Base-by-base conservation (phyloP, 1,284 basidiomycete genomes). In the Moniliophthora roreri region DNA sequence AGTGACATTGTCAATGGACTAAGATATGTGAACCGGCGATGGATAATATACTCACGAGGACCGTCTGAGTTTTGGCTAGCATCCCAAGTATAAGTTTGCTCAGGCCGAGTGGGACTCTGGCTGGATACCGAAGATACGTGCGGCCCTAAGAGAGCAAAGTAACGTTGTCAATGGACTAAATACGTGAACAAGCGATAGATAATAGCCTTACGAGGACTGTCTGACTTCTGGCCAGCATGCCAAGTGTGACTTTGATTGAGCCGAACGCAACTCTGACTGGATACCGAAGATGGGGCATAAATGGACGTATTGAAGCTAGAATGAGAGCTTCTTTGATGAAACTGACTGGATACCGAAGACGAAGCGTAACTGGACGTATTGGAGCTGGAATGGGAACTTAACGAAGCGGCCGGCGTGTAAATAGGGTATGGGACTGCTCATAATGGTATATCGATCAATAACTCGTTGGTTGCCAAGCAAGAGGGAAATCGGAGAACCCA, bases 31-130 rank as follows among this genome's bases (percentile, higher is more conserved):
- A 13, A 44, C 4, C 26, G 28, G 21, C 18, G 35, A 51, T 21
- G 23, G 40, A 16, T 15, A 32, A 49, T 18, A 55, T 34, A 58
- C 58, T 53, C 53, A 55, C 54, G 51, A 24, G 52, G 37, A 5
- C 40, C 35, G 15, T 51, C 23, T 38, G 40, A 26, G 26, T 53
- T 34, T 15, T 26, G 18, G 16, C 52, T 46, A 34, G 49, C 56
- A 53, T 57, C 56, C 60, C 60, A 62, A 18, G 58, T 62, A 54
- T 58, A 57, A 35, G 51, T 60, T 48, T 60, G 58, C 44, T 59
- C n/a, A n/a, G n/a, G n/a, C n/a, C n/a, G n/a, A n/a, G n/a, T n/a
- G n/a, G n/a, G n/a, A n/a, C n/a, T n/a, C n/a, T n/a, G n/a, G n/a
- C n/a, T n/a, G n/a, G n/a, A n/a, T n/a, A n/a, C n/a, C n/a, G n/a